phyloP scores from a whole-genome alignment of 768 basidiomycete genomes.

The Rhizopogon roseolus region DNA sequence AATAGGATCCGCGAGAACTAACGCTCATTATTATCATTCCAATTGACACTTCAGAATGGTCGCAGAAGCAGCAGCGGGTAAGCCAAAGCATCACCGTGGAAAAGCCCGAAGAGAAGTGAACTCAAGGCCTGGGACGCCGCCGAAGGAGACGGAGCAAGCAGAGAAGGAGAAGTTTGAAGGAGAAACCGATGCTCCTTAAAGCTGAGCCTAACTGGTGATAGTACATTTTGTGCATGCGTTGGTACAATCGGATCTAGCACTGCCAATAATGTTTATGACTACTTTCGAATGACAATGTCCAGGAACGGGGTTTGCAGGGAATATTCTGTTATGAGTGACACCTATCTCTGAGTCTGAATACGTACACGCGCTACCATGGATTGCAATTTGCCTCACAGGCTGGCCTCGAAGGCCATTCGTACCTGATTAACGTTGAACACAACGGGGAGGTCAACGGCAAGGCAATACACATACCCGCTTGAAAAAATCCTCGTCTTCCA shows the following conservation, averaged over 20 bases:
- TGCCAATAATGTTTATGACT: neutral
- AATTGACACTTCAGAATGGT: slow-evolving; percentile 55
- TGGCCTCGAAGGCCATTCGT: neutral
- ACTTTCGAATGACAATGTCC: neutral
- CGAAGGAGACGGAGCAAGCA: slow-evolving; percentile 22
- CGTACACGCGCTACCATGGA: neutral
- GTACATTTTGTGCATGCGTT: neutral
- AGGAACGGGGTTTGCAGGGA: neutral
- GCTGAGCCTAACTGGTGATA: neutral
- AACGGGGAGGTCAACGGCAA: neutral
- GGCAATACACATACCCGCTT: slow-evolving; percentile 35
- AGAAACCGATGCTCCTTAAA: slow-evolving; percentile 6
- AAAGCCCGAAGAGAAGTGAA: slow-evolving; percentile 30
- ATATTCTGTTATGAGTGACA: too few species aligned
- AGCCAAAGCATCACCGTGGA: slow-evolving; percentile 47
- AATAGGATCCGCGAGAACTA: neutral
- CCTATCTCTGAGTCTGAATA: neutral
- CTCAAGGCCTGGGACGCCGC: slow-evolving; percentile 31
- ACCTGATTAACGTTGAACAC: neutral
- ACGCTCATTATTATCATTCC: neutral
- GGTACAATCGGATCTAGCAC: neutral
- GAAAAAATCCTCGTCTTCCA: slow-evolving; percentile 57
- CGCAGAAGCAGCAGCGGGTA: slow-evolving; percentile 77
- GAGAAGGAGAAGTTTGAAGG: slow-evolving; percentile 9
- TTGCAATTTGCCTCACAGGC: neutral